Conservation (phyloP, 2,329 filamentous ascomycete species). For the Trichophyton simii region DNA sequence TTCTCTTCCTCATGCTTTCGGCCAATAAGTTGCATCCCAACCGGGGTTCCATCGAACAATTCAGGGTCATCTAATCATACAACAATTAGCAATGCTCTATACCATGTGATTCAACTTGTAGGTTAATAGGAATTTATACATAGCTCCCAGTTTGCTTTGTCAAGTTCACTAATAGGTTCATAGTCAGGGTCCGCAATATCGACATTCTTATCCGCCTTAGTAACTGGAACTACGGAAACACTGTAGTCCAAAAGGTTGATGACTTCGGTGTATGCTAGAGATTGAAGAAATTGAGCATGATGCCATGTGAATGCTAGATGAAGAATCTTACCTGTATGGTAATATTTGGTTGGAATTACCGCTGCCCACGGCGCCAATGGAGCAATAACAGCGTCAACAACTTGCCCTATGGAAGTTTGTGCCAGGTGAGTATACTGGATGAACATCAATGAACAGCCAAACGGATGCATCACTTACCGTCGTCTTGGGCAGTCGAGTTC, state of each 20-base stretch:
- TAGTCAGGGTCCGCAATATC: slow-evolving; percentile 28
- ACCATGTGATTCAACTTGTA: too few relatives aligned
- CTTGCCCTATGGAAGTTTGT: slow-evolving; percentile 36
- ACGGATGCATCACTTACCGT: background rate
- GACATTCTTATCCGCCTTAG: slow-evolving; percentile 38
- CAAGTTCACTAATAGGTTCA: background rate
- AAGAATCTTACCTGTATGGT: slow-evolving; percentile 18
- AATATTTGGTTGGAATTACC: slow-evolving; percentile 32
- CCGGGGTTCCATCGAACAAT: slow-evolving; percentile 37
- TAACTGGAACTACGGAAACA: slow-evolving; percentile 43
- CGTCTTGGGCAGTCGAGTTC: slow-evolving; percentile 39
- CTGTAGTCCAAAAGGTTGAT: slow-evolving; percentile 49
- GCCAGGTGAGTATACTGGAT: background rate
- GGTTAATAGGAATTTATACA: background rate
- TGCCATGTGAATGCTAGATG: background rate
- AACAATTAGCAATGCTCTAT: slow-evolving; percentile 5
- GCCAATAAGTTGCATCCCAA: slow-evolving; percentile 38
- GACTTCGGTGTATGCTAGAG: slow-evolving; percentile 32
- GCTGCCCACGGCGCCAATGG: slow-evolving; percentile 33
- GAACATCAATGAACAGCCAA: background rate
- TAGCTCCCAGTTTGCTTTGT: background rate
- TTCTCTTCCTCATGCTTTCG: slow-evolving; percentile 43
- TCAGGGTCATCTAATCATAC: slow-evolving; percentile 34
- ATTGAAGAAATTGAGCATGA: background rate
- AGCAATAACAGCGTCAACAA: slow-evolving; percentile 42